Conservation (phyloP, 176 grass and related monocot genomes). For the Aegilops umbellulata region DNA sequence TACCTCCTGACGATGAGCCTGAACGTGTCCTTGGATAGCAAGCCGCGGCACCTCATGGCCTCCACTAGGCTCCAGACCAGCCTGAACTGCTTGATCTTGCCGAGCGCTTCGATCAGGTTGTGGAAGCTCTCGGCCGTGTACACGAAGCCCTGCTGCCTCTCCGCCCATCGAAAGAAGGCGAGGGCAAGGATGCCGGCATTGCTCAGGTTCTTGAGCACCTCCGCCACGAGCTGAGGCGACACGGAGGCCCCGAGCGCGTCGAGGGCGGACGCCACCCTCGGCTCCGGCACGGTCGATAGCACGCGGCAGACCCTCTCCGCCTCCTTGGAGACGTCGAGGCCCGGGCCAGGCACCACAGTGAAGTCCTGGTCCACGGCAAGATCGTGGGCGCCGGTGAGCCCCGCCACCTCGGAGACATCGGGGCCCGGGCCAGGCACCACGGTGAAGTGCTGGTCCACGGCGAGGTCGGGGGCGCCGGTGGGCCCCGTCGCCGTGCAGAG, state of each 20-base stretch:
- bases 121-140: conserved; percentile 57
- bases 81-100: conserved; percentile 38
- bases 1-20: conserved; percentile 59
- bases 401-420: neutral
- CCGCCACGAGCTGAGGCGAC: conserved; percentile 40
- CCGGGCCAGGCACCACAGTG: neutral
- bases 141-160: conserved; percentile 59
- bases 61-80: conserved; percentile 12
- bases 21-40: conserved; percentile 54
- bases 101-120: conserved; percentile 70
- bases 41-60: neutral
- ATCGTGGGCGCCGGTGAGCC: neutral
- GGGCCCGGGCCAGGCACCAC: neutral
- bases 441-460: neutral
- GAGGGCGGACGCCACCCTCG: conserved; percentile 15
- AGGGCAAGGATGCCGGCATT: conserved; percentile 57
- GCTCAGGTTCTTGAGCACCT: conserved; percentile 60
- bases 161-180: conserved; percentile 68
- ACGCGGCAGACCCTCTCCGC: conserved; percentile 52
- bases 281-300: conserved; percentile 29
- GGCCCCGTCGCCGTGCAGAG: neutral
- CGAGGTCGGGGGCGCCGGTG: neutral
- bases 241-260: conserved; percentile 34
- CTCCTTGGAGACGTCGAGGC: neutral
- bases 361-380: neutral